phyloP scores from a whole-genome alignment of 2,329 filamentous ascomycete genomes.

The Aureobasidium subglaciale region DNA sequence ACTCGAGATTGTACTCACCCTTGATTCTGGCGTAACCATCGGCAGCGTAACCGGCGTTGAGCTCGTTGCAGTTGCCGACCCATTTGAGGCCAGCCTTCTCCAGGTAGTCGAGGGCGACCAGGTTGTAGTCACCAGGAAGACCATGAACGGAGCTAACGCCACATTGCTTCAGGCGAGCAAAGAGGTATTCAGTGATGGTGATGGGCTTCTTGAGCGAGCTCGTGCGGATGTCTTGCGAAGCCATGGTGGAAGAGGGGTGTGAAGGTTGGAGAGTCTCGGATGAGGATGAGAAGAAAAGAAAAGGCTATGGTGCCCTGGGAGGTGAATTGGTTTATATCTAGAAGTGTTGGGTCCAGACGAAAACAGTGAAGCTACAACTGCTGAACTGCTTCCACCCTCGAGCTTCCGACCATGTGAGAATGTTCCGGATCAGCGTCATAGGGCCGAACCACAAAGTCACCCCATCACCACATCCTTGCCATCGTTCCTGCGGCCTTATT shows the following conservation, averaged over 20 bases:
- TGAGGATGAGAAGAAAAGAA: neutral
- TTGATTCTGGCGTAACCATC: constrained; percentile 43
- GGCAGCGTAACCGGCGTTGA: constrained; percentile 46
- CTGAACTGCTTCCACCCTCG: neutral
- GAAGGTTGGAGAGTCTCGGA: neutral
- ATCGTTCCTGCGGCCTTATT: constrained; percentile 2
- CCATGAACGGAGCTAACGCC: constrained; percentile 41
- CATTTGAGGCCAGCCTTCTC: constrained; percentile 43
- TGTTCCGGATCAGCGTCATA: neutral
- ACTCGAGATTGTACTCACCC: constrained; percentile 22
- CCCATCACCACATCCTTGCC: neutral
- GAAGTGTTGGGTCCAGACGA: neutral
- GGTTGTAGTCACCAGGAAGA: constrained; percentile 36
- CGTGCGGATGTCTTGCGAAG: constrained; percentile 15
- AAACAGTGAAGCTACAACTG: neutral
- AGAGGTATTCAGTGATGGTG: constrained; percentile 27
- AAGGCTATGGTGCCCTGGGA: neutral
- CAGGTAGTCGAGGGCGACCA: constrained; percentile 29
- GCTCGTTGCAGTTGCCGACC: constrained; percentile 57
- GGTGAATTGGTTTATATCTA: constrained; percentile 2
- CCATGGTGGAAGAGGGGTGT: neutral
- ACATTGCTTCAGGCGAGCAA: constrained; percentile 36
- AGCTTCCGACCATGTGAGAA: constrained; percentile 7
- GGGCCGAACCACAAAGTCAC: constrained; percentile 8
- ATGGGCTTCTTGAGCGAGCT: constrained; percentile 13